These are phyloP conservation scores for Chondrus crispus DNA, from an alignment of 23 red algal species.

Conservation along the genomic window DNA sequence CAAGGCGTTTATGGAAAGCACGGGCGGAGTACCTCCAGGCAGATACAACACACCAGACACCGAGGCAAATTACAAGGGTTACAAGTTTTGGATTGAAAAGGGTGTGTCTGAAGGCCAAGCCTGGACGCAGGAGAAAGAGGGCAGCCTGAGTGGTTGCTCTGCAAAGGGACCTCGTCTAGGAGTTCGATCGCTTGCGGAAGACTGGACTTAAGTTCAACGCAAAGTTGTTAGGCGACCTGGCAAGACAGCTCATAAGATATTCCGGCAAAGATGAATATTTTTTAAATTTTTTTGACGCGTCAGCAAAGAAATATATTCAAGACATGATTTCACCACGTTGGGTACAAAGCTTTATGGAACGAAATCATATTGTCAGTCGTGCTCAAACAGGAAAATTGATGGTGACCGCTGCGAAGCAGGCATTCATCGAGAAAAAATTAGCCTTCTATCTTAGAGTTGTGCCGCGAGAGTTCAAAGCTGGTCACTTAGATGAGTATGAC, in stretches of 20 bases:
- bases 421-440: neutral
- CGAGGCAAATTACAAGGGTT: too few relatives aligned
- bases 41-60: too few relatives aligned
- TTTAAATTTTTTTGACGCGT: neutral
- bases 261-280: too few relatives aligned
- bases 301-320: neutral
- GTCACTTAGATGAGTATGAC: neutral
- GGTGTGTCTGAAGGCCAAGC: too few relatives aligned
- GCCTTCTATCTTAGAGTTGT: neutral
- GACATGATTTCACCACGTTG: neutral
- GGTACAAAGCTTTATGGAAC: neutral
- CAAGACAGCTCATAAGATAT: neutral
- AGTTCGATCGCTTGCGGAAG: neutral
- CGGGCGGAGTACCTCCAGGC: too few relatives aligned
- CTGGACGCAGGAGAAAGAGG: too few relatives aligned
- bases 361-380: neutral
- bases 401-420: neutral
- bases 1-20: too few relatives aligned
- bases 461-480: neutral
- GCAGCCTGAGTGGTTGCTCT: neutral
- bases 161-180: neutral
- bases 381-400: constrained; percentile 14
- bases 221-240: neutral
- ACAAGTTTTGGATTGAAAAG: too few relatives aligned
- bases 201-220: neutral